A percentile compares a stretch with the other conserved stretches of the same genome.
Evolutionary conservation across 805 yeast genomes (phyloP).

Genomic region (Candida verbasci): DNA sequence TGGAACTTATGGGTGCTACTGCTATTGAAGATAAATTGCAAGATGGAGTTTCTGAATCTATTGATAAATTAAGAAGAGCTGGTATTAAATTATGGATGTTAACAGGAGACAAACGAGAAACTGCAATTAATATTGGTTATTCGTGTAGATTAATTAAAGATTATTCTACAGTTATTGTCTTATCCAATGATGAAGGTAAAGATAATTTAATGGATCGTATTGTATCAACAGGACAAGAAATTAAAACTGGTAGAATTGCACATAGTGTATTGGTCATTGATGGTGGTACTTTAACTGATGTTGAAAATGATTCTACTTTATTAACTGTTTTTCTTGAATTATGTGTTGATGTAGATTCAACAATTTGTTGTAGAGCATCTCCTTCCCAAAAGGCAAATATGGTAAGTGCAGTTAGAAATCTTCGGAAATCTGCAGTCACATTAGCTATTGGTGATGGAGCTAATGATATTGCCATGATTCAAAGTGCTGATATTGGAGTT

Average conservation of each 20-base stretch:
- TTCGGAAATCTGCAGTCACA: conserved; percentile 68
- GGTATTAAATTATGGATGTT: conserved; percentile 97
- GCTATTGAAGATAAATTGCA: conserved; percentile 97
- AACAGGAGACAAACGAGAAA: conserved; percentile 96
- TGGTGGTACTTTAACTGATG: conserved; percentile 75
- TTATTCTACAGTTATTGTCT: conserved; percentile 80
- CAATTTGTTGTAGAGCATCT: conserved; percentile 92
- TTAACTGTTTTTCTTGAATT: conserved; percentile 77
- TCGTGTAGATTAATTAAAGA: conserved; percentile 92
- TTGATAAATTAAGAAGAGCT: conserved; percentile 86
- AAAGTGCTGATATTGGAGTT: conserved; percentile 95
- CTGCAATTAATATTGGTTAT: conserved; percentile 95
- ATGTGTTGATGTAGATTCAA: conserved; percentile 85
- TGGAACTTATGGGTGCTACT: conserved; percentile 82
- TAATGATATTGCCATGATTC: conserved; percentile 98
- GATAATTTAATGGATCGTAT: conserved; percentile 65
- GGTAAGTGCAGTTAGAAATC: conserved; percentile 76
- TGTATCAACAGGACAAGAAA: conserved; percentile 69
- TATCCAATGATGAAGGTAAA: conserved; percentile 42
- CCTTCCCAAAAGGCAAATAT: conserved; percentile 94
- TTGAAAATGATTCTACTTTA: conserved; percentile 70
- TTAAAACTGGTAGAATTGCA: conserved; percentile 72
- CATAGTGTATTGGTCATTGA: conserved; percentile 94
- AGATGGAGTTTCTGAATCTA: conserved; percentile 94
- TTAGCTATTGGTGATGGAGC: conserved; percentile 99